Evolutionary conservation across 2,329 filamentous ascomycete genomes (phyloP).

Genomic region (Zymoseptoria passerinii): DNA sequence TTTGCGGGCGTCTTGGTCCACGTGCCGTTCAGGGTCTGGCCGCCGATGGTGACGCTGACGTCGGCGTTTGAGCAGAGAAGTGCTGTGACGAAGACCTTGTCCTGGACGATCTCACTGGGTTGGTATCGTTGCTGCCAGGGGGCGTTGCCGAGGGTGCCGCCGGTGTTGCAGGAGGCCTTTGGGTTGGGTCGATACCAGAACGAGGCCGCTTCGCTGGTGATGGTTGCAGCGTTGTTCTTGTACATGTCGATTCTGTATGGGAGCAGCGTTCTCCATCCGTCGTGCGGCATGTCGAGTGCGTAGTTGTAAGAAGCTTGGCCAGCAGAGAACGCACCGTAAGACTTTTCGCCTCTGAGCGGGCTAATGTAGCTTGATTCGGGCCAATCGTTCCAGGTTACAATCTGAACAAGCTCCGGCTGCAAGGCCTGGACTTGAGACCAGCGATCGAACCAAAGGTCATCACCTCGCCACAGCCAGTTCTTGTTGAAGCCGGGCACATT

Average conservation of each 20-base stretch:
- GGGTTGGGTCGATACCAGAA: slow-evolving; percentile 41
- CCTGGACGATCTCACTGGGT: slow-evolving; percentile 31
- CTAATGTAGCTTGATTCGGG: slow-evolving; percentile 47
- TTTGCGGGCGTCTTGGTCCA: slow-evolving; percentile 14
- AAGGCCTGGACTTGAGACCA: slow-evolving; percentile 48
- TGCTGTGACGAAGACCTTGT: slow-evolving; percentile 40
- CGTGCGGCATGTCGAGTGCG: slow-evolving; percentile 42
- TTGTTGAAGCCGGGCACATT: slow-evolving; percentile 49
- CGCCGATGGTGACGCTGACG: slow-evolving; percentile 35
- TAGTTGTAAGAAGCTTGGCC: slow-evolving; percentile 41
- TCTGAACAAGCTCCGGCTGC: slow-evolving; percentile 45
- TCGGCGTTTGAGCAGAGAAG: slow-evolving; percentile 25
- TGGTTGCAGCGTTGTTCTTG: slow-evolving; percentile 35
- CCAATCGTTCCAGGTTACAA: slow-evolving; percentile 54
- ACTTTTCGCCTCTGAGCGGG: slow-evolving; percentile 20
- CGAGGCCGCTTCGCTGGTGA: slow-evolving; percentile 27
- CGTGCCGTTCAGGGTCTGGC: not conserved
- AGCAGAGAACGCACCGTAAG: slow-evolving; percentile 4
- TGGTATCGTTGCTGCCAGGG: slow-evolving; percentile 13
- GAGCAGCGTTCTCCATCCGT: slow-evolving; percentile 42
- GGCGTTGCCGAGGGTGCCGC: slow-evolving; percentile 28
- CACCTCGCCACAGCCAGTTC: slow-evolving; percentile 57
- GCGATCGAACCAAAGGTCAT: slow-evolving; percentile 52
- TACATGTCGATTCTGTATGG: slow-evolving; percentile 46
- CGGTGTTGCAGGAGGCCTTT: slow-evolving; percentile 29